Percentiles rank a stretch among this genome's conserved stretches.
Conservation (phyloP, 2,329 filamentous ascomycete species). For the Venturia asperata region DNA sequence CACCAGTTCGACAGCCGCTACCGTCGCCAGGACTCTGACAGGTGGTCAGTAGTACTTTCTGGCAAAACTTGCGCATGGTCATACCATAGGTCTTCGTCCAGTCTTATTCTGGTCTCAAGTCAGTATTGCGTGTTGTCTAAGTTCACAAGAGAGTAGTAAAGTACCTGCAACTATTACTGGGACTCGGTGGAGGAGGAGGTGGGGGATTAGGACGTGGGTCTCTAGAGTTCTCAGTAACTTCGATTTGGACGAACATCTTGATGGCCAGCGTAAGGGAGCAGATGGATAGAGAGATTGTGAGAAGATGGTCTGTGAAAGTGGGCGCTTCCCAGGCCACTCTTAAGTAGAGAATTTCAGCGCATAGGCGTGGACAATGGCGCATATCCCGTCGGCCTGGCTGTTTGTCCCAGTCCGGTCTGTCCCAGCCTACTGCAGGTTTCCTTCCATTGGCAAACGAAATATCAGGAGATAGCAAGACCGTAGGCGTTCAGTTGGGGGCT, state of each 20-base stretch:
- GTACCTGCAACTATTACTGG: slow-evolving; percentile 6
- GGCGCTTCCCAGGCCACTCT: neutral
- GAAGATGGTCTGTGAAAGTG: neutral
- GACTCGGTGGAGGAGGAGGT: slow-evolving; percentile 9
- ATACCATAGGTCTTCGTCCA: neutral
- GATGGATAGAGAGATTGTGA: neutral
- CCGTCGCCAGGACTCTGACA: neutral
- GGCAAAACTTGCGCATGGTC: neutral
- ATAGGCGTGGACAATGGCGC: neutral
- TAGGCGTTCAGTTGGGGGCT: neutral
- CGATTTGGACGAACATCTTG: neutral
- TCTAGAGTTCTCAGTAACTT: neutral
- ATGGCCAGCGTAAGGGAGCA: neutral
- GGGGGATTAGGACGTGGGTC: neutral
- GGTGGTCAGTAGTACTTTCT: neutral
- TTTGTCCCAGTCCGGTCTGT: neutral
- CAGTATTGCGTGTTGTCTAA: neutral
- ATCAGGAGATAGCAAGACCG: slow-evolving; percentile 6
- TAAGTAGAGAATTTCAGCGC: slow-evolving; percentile 6
- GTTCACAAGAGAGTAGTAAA: neutral
- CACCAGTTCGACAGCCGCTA: neutral
- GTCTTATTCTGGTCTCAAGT: neutral
- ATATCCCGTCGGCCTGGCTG: neutral
- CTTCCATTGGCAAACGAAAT: neutral
- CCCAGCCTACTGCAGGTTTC: slow-evolving; percentile 4